Evolutionary conservation across 106 monocot genomes (phyloP).

Genomic region (Xerophyta viscosa): DNA sequence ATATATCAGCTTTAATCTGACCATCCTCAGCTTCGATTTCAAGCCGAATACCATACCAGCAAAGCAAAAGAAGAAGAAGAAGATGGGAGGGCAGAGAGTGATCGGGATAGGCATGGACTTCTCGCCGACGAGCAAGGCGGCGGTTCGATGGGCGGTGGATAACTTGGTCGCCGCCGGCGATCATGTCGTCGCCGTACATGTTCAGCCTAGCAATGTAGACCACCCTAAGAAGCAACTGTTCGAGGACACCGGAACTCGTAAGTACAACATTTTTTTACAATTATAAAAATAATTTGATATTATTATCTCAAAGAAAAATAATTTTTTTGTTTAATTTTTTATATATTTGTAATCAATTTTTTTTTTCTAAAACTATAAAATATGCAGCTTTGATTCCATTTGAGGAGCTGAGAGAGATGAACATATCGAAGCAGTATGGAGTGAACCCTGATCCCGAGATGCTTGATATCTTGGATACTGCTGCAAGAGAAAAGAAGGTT

Average conservation of each 20-base stretch:
- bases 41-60: no score
- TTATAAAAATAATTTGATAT: no score
- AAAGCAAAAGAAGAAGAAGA: neutral
- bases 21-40: no score
- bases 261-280: no score
- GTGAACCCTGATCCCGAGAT: conserved; percentile 12
- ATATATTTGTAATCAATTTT: neutral
- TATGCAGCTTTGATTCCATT: conserved; percentile 21
- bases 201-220: conserved; percentile 10
- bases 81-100: conserved; percentile 1
- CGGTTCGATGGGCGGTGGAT: conserved; percentile 15
- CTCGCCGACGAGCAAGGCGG: conserved; percentile 18
- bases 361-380: no score
- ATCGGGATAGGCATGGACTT: conserved; percentile 24
- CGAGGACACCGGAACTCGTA: conserved; percentile 24
- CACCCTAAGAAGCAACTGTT: conserved; percentile 14
- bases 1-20: no score
- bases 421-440: conserved; percentile 12
- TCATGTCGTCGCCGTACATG: conserved; percentile 17
- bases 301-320: neutral
- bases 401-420: conserved; percentile 14
- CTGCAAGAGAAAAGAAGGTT: no score
- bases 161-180: conserved; percentile 15
- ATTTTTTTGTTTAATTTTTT: neutral
- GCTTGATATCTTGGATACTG: conserved; percentile 16